These are phyloP conservation scores for Rhodotorula babjevae DNA, from an alignment of 768 basidiomycete genomes.

Conservation along the genomic window DNA sequence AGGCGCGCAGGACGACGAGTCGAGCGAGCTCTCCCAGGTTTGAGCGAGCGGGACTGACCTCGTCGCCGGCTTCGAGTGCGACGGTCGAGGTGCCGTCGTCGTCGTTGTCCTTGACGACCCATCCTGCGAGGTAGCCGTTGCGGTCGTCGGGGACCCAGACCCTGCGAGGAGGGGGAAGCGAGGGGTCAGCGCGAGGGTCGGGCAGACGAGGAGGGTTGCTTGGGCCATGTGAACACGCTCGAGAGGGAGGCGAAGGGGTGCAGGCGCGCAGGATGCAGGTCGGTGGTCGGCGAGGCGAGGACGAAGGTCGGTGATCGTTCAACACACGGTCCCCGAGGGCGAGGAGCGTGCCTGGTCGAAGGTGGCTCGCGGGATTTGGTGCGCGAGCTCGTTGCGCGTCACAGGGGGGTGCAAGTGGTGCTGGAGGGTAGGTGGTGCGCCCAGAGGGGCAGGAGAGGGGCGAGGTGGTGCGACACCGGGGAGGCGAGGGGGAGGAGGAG, in stretches of 20 bases:
- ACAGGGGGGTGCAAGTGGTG: background rate
- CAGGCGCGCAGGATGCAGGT: too few species aligned
- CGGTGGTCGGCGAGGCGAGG: too few species aligned
- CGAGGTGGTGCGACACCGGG: too few species aligned
- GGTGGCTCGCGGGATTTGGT: background rate
- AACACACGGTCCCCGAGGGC: background rate
- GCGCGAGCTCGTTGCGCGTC: too few species aligned
- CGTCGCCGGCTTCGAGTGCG: conserved; percentile 53
- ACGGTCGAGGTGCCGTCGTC: conserved; percentile 66
- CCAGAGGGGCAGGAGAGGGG: too few species aligned
- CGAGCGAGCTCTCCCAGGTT: background rate
- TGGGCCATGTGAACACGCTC: too few species aligned
- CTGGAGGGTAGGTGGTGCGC: background rate
- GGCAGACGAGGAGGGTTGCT: background rate
- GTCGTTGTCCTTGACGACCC: conserved; percentile 81
- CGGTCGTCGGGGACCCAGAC: conserved; percentile 93
- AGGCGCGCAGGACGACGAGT: background rate
- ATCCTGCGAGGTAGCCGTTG: conserved; percentile 90
- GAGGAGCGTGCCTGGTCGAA: too few species aligned
- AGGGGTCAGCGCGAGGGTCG: background rate
- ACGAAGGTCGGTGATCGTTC: background rate
- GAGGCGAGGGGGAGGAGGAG: background rate
- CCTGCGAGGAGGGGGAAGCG: conserved; percentile 49
- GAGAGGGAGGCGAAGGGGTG: too few species aligned
- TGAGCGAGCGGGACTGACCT: conserved; percentile 12